Evolutionary conservation across 768 basidiomycete genomes (phyloP).

Genomic region (Lentinula edodes): DNA sequence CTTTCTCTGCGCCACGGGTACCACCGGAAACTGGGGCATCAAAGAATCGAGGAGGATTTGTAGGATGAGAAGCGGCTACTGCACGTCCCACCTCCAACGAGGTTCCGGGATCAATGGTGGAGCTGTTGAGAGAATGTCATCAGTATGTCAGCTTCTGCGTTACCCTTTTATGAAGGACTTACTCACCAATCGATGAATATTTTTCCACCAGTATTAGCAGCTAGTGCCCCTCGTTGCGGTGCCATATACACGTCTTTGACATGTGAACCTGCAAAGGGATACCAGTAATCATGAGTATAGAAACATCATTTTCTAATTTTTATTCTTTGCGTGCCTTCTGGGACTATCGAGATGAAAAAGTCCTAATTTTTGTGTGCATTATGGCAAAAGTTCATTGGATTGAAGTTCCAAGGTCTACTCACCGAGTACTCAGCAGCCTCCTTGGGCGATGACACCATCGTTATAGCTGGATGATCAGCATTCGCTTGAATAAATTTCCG

Average conservation of each 20-base stretch:
- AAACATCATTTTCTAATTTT: not conserved
- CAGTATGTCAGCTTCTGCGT: not conserved
- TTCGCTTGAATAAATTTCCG: constrained; percentile 21
- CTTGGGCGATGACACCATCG: constrained; percentile 17
- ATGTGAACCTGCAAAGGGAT: constrained; percentile 25
- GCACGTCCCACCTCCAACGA: constrained; percentile 27
- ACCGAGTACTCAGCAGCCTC: constrained; percentile 34
- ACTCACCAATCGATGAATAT: constrained; percentile 36
- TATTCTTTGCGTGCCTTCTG: constrained; percentile 25
- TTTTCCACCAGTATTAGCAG: constrained; percentile 31
- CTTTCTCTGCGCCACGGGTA: constrained; percentile 30
- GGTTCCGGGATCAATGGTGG: constrained; percentile 36
- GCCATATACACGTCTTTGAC: constrained; percentile 32
- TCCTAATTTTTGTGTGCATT: constrained; percentile 18
- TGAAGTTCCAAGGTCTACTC: constrained; percentile 7
- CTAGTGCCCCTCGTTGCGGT: constrained; percentile 26
- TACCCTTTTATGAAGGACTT: not conserved
- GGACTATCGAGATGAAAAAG: constrained; percentile 34
- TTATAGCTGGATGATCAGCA: constrained; percentile 14
- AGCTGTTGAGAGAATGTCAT: constrained; percentile 19
- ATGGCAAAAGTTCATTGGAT: not conserved
- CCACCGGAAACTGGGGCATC: constrained; percentile 40
- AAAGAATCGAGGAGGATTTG: constrained; percentile 22
- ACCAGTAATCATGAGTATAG: not conserved
- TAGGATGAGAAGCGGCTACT: constrained; percentile 16